Conservation (phyloP, 2,329 filamentous ascomycete species). For the Alternaria ethzedia region DNA sequence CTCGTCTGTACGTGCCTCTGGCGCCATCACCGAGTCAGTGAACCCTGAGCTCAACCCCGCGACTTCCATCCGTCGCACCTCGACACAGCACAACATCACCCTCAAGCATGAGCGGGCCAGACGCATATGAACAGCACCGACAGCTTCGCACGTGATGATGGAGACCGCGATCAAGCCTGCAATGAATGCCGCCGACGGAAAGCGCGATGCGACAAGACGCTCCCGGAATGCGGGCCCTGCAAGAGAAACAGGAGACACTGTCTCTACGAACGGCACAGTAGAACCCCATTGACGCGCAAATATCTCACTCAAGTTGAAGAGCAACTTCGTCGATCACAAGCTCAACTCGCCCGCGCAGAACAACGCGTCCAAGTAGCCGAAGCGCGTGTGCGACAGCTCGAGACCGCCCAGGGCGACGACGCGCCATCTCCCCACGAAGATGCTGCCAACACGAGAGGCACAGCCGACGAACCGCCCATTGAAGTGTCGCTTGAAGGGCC, state of each 20-base stretch:
- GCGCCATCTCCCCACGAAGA: not conserved
- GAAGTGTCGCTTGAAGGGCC: constrained; percentile 3
- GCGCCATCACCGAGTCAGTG: not conserved
- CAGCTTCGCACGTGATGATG: not conserved
- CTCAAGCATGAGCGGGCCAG: not conserved
- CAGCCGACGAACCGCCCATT: not conserved
- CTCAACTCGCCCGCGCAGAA: constrained; percentile 11
- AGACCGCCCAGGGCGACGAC: not conserved
- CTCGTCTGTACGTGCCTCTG: not conserved
- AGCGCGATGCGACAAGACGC: constrained; percentile 15
- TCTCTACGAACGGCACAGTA: constrained; percentile 57
- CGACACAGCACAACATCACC: not conserved
- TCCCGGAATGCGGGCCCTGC: constrained; percentile 25
- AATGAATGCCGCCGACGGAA: constrained; percentile 21
- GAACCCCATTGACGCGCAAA: constrained; percentile 57
- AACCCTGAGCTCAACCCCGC: constrained; percentile 1
- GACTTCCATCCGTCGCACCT: not conserved
- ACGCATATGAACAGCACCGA: constrained; percentile 14
- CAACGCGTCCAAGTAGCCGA: constrained; percentile 8
- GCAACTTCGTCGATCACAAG: constrained; percentile 10
- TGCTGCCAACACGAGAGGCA: not conserved
- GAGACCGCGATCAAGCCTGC: constrained; percentile 12
- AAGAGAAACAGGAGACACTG: constrained; percentile 55
- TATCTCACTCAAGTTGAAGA: constrained; percentile 15
- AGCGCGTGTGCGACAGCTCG: constrained; percentile 8